Base-by-base conservation (phyloP, 2,329 filamentous ascomycete genomes). In the Lasiodiplodia sp. region DNA sequence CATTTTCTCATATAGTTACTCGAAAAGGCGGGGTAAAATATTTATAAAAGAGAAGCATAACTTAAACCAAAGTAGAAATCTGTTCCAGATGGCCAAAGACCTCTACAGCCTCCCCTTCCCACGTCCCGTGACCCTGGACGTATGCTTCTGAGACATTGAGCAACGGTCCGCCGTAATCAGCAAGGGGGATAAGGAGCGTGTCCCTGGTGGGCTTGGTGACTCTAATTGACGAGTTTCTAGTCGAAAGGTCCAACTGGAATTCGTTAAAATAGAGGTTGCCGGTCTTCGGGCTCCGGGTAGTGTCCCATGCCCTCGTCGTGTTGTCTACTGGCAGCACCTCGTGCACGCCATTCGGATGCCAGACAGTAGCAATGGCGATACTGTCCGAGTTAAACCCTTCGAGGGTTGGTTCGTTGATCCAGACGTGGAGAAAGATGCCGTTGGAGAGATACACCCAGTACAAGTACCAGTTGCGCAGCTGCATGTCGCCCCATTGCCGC, bases 381-480 rank as follows among this genome's bases (percentile, higher is more conserved):
- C 31, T 16, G 25, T n/a, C 52, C 12, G 25, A n/a, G 25, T 4
- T 55, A 11, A 6, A 5, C 31, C 23, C 23, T 7, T 25, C 28
- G 23, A 31, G 23, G 18, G 10, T 34, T 11, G 52, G 52, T 14
- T 55, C 52, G 28, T 55, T 55, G 23, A 55, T 55, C 52, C 52
- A 55, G 4, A 18, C 25, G 31, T 55, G 23, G 10, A 31, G 10
- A 14, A 55, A 31, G 23, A 55, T 25, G 14, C 52, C 52, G 25
- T 55, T 55, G 25, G 52, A 55, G 18, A 55, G 25, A 18, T 55
- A 55, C 18, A 55, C 4, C 52, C 52, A 55, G 25, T 55, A 31
- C 23, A 55, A 25, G 52, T 55, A 55, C 52, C 52, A 55, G 25
- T 55, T 55, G 25, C 25, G 52, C 25, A 55, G 18, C 52, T 55